Base-by-base conservation (phyloP, 495 filamentous ascomycete genomes). In the Talaromyces adpressus region DNA sequence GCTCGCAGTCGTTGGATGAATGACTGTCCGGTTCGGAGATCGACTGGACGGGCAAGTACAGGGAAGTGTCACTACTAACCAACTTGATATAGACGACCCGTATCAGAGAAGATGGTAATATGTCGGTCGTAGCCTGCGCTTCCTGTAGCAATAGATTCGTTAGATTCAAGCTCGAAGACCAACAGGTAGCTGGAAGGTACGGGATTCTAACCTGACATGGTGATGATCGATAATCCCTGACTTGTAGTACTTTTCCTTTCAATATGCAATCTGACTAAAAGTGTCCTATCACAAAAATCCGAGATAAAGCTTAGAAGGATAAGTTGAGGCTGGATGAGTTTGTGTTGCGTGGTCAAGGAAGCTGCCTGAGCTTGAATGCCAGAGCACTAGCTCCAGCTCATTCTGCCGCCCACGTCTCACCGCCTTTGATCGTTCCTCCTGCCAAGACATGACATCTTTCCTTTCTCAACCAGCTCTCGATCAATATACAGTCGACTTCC, bases 31-130 rank as follows among this genome's bases (percentile, higher is more conserved):
- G 11, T 18, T 32, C 22, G 16, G 41, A 29, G 32, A 47, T 30
- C 41, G 8, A 61, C 41, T 39, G 11, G 39, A 7, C 3, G 29
- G 16, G 23, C 23, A 16, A 20, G 29, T 16, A 57, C n/a, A 53
- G 57, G 25, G 58, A 51, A 22, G 52, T 29, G 36, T n/a, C 59
- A 62, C 14, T 63, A 89, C 93, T 69, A 84, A 98, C 95, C 94
- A 74, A 98, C 94, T 96, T 98, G 94, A 78, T 97, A 98, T 75
- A 98, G 81, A 77, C 94, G 85, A 71, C 94, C 94, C 75, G 96
- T 91, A 76, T 98, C 94, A 47, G 95, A 98, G 84, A 98, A 98
- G 86, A 98, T 98, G 70, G 94, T 98, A 69, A 98, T 98, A 75
- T 98, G 94, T 82, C 94, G 85, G 77, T 98, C 94, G 81, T 93